Conservation (phyloP, 2,329 filamentous ascomycete species). For the Neonectria sp. region DNA sequence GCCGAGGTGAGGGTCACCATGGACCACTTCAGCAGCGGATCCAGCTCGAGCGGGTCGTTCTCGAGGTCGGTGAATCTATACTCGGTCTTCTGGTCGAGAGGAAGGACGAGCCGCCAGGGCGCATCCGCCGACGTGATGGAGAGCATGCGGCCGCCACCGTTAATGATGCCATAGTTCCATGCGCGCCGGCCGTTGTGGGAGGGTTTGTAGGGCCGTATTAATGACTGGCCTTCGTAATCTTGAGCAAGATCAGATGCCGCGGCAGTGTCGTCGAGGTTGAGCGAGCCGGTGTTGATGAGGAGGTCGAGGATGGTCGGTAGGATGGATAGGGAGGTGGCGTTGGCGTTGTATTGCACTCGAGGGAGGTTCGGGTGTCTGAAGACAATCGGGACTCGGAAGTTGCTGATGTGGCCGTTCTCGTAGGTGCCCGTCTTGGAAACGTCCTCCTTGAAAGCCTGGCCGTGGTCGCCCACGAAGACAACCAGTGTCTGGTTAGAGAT, state of each 20-base stretch:
- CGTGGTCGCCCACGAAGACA: slow-evolving; percentile 54
- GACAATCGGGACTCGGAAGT: slow-evolving; percentile 52
- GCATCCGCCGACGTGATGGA: slow-evolving; percentile 51
- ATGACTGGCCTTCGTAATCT: slow-evolving; percentile 55
- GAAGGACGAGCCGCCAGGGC: slow-evolving; percentile 51
- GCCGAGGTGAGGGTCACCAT: slow-evolving; percentile 38
- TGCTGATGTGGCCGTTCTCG: slow-evolving; percentile 52
- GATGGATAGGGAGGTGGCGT: slow-evolving; percentile 52
- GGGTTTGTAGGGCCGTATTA: slow-evolving; percentile 48
- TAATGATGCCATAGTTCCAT: slow-evolving; percentile 55
- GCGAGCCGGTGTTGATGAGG: slow-evolving; percentile 52
- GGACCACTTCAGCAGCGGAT: slow-evolving; percentile 48
- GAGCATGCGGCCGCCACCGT: slow-evolving; percentile 53
- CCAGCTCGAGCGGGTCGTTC: slow-evolving; percentile 48
- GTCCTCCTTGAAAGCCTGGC: slow-evolving; percentile 54
- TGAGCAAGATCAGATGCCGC: slow-evolving; percentile 48
- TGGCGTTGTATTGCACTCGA: slow-evolving; percentile 49
- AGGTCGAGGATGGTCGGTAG: slow-evolving; percentile 55
- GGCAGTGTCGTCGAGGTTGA: slow-evolving; percentile 44
- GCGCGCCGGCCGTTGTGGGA: slow-evolving; percentile 45
- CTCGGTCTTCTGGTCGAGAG: slow-evolving; percentile 50
- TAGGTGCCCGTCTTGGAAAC: slow-evolving; percentile 51
- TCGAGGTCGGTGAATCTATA: slow-evolving; percentile 53
- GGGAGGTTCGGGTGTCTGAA: slow-evolving; percentile 53
- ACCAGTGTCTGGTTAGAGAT: slow-evolving; percentile 54